phyloP scores from a whole-genome alignment of 2,329 filamentous ascomycete species.

The Cercospora sp. region DNA sequence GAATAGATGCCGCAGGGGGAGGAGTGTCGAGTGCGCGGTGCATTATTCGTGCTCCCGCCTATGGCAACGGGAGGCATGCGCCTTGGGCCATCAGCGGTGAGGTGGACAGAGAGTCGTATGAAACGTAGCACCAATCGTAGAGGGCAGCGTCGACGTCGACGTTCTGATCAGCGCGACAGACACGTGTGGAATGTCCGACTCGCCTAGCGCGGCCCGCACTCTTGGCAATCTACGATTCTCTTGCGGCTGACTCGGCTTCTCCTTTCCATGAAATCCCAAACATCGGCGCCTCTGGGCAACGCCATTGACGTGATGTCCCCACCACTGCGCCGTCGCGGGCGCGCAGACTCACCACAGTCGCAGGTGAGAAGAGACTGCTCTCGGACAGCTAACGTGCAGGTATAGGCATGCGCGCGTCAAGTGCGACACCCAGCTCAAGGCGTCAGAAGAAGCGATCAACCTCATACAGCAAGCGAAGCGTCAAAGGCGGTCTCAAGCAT shows the following conservation, averaged over 20 bases:
- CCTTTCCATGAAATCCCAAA: not conserved
- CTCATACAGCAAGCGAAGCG: constrained; percentile 3
- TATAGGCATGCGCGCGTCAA: not conserved
- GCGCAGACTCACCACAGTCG: not conserved
- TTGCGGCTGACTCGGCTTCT: not conserved
- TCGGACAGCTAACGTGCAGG: not conserved
- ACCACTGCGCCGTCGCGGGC: not conserved
- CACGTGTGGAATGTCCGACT: not conserved
- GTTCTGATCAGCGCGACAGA: not conserved
- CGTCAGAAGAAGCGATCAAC: not conserved
- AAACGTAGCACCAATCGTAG: not conserved
- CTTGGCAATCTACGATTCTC: not conserved
- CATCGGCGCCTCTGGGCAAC: not conserved
- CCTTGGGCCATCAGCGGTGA: not conserved
- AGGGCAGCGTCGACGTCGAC: not conserved
- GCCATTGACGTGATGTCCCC: not conserved
- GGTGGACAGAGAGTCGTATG: not conserved
- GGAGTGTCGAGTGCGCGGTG: not conserved
- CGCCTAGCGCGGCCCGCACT: not conserved
- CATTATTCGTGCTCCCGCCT: not conserved
- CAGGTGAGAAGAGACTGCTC: not conserved
- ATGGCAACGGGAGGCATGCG: not conserved
- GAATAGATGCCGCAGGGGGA: not conserved
- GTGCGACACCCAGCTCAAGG: not conserved
- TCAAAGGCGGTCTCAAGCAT: constrained; percentile 3